These are phyloP conservation scores for Tilletia walkeri DNA, from an alignment of 1,284 basidiomycete genomes.

Conservation along the genomic window DNA sequence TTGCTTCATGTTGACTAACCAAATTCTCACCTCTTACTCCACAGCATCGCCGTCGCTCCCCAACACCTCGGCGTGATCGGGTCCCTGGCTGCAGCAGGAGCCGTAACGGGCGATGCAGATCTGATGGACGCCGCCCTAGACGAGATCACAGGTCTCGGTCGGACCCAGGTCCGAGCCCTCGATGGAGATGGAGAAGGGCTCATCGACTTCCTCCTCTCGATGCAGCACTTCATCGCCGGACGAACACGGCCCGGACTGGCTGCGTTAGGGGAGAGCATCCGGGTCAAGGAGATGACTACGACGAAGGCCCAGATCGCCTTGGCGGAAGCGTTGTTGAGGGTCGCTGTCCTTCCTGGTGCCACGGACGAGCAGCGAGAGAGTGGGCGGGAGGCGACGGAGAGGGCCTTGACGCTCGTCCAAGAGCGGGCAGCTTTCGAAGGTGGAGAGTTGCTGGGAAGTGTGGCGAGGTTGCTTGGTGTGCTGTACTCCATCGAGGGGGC, in stretches of 20 bases:
- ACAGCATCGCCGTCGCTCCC: slow-evolving; percentile 18
- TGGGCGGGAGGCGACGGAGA: background rate
- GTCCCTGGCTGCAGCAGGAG: slow-evolving; percentile 79
- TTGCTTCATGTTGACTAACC: background rate
- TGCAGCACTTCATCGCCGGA: background rate
- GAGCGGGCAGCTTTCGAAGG: background rate
- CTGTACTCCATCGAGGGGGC: background rate
- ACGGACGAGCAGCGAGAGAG: background rate
- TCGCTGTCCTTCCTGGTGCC: background rate
- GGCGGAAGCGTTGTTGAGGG: slow-evolving; percentile 2
- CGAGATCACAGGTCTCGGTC: slow-evolving; percentile 62
- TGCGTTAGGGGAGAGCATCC: background rate
- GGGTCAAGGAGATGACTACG: background rate
- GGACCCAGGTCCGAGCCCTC: background rate
- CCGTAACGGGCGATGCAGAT: slow-evolving; percentile 72
- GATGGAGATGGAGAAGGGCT: background rate
- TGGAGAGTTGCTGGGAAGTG: background rate
- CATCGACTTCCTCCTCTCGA: slow-evolving; percentile 2
- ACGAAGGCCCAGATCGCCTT: background rate
- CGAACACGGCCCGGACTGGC: background rate
- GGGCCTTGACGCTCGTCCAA: background rate
- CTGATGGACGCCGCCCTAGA: slow-evolving; percentile 82
- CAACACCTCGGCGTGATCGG: slow-evolving; percentile 73
- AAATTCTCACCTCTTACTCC: slow-evolving; percentile 8
- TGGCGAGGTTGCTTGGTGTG: slow-evolving; percentile 6